A percentile compares a stretch with the other conserved stretches of the same genome.
Evolutionary conservation across 2,329 filamentous ascomycete genomes (phyloP).

Genomic region (Cercospora janseana): DNA sequence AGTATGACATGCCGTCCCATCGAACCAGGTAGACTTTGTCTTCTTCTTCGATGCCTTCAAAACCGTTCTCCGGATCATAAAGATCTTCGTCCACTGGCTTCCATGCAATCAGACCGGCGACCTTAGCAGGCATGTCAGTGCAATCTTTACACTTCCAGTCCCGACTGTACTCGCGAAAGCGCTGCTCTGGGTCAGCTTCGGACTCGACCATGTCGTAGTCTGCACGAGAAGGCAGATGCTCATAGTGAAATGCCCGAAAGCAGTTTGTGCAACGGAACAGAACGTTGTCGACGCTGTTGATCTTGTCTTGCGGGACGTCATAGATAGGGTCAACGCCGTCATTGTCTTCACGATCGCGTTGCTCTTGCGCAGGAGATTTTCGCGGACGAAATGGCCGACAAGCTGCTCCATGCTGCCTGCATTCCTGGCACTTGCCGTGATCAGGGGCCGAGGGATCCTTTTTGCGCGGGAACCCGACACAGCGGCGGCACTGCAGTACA

Average conservation of each 20-base stretch:
- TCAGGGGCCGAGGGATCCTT: conserved; percentile 70
- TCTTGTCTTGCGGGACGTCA: conserved; percentile 56
- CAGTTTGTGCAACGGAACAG: conserved; percentile 81
- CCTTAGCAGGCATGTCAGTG: conserved; percentile 60
- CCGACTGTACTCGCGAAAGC: conserved; percentile 68
- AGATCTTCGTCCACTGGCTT: conserved; percentile 62
- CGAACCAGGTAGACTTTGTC: conserved; percentile 91
- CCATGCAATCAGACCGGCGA: conserved; percentile 84
- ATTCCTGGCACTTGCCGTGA: conserved; percentile 69
- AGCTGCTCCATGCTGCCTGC: conserved; percentile 63
- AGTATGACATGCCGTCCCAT: conserved; percentile 79
- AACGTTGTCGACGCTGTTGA: conserved; percentile 75
- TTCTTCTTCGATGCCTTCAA: conserved; percentile 64
- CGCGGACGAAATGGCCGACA: conserved; percentile 72
- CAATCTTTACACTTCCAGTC: conserved; percentile 84
- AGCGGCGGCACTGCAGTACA: conserved; percentile 85
- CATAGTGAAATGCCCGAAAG: conserved; percentile 75
- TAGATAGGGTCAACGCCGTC: conserved; percentile 73
- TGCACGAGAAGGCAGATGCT: conserved; percentile 67
- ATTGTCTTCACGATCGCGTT: conserved; percentile 77
- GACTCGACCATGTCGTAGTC: conserved; percentile 45
- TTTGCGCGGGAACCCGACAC: conserved; percentile 65
- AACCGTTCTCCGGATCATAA: conserved; percentile 54
- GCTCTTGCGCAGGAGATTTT: conserved; percentile 75
- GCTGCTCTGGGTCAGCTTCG: conserved; percentile 56